These are phyloP conservation scores for Dendrocalamus latiflorus DNA, from an alignment of 202 grass and related monocot species.

Conservation along the genomic window DNA sequence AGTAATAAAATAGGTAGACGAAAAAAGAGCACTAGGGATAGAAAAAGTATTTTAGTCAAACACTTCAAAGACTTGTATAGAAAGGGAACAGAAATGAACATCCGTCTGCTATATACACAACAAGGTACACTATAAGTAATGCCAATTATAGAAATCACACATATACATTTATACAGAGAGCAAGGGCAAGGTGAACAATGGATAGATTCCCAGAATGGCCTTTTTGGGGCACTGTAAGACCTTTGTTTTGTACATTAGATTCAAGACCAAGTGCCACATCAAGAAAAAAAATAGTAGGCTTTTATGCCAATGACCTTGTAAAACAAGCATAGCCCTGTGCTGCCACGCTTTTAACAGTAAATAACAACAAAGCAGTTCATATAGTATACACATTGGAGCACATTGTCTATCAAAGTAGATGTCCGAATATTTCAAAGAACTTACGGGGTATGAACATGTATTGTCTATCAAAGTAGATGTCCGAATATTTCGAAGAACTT, in stretches of 20 bases:
- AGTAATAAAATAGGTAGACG: background rate
- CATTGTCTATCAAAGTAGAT: background rate
- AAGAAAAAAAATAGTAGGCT: background rate
- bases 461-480: background rate
- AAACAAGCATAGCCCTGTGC: background rate
- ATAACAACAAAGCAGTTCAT: background rate
- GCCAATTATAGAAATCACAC: background rate
- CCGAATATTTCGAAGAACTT: slow-evolving; percentile 35
- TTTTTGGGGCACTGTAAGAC: background rate
- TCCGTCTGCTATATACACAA: background rate
- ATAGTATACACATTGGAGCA: background rate
- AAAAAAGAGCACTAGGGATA: background rate
- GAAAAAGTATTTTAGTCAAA: background rate
- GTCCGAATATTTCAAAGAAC: slow-evolving; percentile 24
- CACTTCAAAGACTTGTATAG: background rate
- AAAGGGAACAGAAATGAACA: background rate
- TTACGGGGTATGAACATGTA: slow-evolving; percentile 97
- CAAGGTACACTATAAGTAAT: background rate
- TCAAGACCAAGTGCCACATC: background rate
- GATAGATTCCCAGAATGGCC: background rate
- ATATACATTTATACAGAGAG: background rate
- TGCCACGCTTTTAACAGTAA: background rate
- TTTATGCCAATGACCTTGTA: background rate
- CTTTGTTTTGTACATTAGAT: slow-evolving; percentile 3
- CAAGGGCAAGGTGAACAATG: background rate